Conservation (phyloP, 2,329 filamentous ascomycete genomes). For the Periconia sp. region DNA sequence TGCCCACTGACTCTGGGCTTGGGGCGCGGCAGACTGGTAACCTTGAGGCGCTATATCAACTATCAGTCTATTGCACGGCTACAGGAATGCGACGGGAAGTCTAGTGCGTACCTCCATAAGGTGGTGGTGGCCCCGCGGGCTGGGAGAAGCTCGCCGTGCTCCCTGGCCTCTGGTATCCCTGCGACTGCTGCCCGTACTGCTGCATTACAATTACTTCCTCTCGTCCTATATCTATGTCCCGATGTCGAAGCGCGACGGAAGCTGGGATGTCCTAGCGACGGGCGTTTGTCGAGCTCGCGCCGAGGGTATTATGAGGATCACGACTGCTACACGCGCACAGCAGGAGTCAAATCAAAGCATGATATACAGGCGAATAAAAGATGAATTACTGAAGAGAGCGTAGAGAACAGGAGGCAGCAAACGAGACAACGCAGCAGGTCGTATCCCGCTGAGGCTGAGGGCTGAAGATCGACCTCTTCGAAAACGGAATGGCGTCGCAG, state of each 20-base stretch:
- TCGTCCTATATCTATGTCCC: background rate
- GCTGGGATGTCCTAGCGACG: conserved; percentile 1
- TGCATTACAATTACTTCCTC: conserved; percentile 31
- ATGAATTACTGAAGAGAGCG: conserved; percentile 17
- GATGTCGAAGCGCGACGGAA: conserved; percentile 2
- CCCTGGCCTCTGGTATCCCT: conserved; percentile 38
- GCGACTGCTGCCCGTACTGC: conserved; percentile 34
- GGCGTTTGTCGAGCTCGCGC: conserved; percentile 17
- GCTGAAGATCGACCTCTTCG: conserved; percentile 22
- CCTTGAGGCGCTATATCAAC: conserved; percentile 21
- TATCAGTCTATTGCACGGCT: conserved; percentile 1
- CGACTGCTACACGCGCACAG: conserved; percentile 13
- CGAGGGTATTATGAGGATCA: conserved; percentile 19
- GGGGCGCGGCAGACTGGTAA: conserved; percentile 30
- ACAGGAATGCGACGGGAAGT: background rate
- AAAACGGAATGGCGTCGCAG: conserved; percentile 24
- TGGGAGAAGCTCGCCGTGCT: conserved; percentile 36
- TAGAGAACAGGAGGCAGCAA: conserved; percentile 25
- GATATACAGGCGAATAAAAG: conserved; percentile 8
- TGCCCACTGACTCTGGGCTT: conserved; percentile 38
- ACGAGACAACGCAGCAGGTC: conserved; percentile 15
- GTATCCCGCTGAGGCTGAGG: conserved; percentile 32
- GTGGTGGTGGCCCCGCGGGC: conserved; percentile 28
- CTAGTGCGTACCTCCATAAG: conserved; percentile 35
- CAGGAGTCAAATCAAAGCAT: conserved; percentile 11